These are phyloP conservation scores for Trametes gibbosa DNA, from an alignment of 768 basidiomycete genomes.

Conservation along the genomic window DNA sequence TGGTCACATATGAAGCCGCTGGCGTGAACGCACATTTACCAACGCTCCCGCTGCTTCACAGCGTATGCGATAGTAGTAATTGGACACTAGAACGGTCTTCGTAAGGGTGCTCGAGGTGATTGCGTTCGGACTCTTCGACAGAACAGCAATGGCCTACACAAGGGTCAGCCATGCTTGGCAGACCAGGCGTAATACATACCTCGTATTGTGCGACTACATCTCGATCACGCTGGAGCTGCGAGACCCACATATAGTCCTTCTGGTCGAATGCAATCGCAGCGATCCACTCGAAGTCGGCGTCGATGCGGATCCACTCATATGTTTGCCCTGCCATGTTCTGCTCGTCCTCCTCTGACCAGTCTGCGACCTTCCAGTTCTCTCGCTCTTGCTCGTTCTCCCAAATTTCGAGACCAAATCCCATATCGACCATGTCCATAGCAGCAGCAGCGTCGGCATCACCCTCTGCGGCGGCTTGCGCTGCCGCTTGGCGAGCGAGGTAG, in stretches of 20 bases:
- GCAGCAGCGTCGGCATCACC: slow-evolving; percentile 91
- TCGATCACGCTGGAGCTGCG: slow-evolving; percentile 89
- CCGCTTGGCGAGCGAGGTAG: slow-evolving; percentile 90
- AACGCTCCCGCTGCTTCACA: slow-evolving; percentile 91
- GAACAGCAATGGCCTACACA: slow-evolving; percentile 83
- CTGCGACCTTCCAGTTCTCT: slow-evolving; percentile 93
- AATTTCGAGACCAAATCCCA: slow-evolving; percentile 88
- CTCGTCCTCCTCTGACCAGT: slow-evolving; percentile 98
- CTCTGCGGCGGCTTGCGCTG: slow-evolving; percentile 89
- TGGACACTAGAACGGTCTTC: slow-evolving; percentile 89
- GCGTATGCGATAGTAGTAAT: slow-evolving; percentile 94
- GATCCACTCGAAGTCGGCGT: slow-evolving; percentile 99
- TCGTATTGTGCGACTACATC: slow-evolving; percentile 98
- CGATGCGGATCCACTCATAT: slow-evolving; percentile 99
- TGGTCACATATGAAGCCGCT: neutral
- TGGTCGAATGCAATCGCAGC: slow-evolving; percentile 90
- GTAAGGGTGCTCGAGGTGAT: slow-evolving; percentile 91
- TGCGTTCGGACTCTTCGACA: slow-evolving; percentile 75
- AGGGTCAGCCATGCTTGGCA: slow-evolving; percentile 9
- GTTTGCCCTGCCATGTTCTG: slow-evolving; percentile 91
- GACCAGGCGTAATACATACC: slow-evolving; percentile 44
- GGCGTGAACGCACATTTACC: slow-evolving; percentile 56
- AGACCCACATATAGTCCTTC: slow-evolving; percentile 98
- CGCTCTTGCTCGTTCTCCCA: slow-evolving; percentile 96
- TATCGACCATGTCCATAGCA: slow-evolving; percentile 90